phyloP scores from a whole-genome alignment of 2,329 filamentous ascomycete genomes.

The Verticillium nubilum region DNA sequence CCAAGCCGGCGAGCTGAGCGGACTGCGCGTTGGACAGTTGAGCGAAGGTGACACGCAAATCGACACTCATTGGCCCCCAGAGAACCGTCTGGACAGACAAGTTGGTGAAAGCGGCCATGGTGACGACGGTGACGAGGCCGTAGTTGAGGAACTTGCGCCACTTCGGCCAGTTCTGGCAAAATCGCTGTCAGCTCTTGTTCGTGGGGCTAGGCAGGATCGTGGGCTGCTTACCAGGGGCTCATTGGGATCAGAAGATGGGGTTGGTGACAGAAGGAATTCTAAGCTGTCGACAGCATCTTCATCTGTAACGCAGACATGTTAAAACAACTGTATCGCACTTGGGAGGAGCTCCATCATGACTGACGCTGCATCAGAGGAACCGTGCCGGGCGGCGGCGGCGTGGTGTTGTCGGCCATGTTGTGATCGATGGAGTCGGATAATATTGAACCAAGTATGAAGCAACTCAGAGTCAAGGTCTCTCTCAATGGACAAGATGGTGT shows the following conservation, averaged over 20 bases:
- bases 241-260: slow-evolving; percentile 19
- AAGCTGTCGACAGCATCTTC: neutral
- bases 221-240: slow-evolving; percentile 20
- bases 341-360: neutral
- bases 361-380: slow-evolving; percentile 5
- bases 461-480: neutral
- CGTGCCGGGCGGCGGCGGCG: slow-evolving; percentile 5
- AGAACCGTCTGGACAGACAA: slow-evolving; percentile 19
- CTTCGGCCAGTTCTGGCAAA: slow-evolving; percentile 21
- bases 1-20: slow-evolving; percentile 22
- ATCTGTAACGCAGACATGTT: neutral
- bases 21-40: slow-evolving; percentile 21
- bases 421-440: neutral
- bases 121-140: slow-evolving; percentile 18
- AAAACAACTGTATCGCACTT: neutral
- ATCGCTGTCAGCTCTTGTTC: neutral
- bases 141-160: slow-evolving; percentile 24
- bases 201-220: neutral
- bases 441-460: neutral
- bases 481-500: no score
- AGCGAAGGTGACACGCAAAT: slow-evolving; percentile 18
- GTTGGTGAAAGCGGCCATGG: slow-evolving; percentile 22
- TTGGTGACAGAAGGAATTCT: slow-evolving; percentile 6
- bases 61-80: slow-evolving; percentile 26
- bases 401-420: neutral